Conservation (phyloP, 805 yeast genomes). For the Barnettozyma wickerhamii region DNA sequence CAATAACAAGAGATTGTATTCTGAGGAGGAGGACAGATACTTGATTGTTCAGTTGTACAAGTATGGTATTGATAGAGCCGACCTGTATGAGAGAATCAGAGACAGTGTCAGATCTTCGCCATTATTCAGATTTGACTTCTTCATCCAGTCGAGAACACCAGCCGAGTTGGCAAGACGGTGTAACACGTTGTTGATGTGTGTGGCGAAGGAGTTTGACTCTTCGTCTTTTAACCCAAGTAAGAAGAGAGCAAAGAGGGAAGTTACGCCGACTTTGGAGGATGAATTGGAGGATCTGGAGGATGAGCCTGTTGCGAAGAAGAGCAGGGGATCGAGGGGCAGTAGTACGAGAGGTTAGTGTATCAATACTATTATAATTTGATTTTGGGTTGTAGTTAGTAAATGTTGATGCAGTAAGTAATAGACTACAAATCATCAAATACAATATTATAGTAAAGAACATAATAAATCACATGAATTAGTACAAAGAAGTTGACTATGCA, state of each 20-base stretch:
- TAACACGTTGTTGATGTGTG: constrained; percentile 66
- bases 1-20: constrained; percentile 60
- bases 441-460: too few species aligned
- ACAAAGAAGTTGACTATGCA: too few species aligned
- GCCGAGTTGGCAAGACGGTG: constrained; percentile 81
- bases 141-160: constrained; percentile 73
- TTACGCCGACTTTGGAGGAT: constrained; percentile 1
- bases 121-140: constrained; percentile 82
- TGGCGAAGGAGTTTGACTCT: constrained; percentile 64
- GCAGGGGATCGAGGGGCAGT: background rate
- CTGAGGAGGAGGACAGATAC: constrained; percentile 90
- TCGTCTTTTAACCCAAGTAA: constrained; percentile 11
- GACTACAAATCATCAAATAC: too few species aligned
- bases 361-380: too few species aligned
- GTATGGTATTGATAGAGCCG: constrained; percentile 75
- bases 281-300: constrained; percentile 7
- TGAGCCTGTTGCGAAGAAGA: constrained; percentile 3
- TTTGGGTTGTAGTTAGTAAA: too few species aligned
- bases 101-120: constrained; percentile 72
- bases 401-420: too few species aligned
- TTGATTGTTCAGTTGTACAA: constrained; percentile 73
- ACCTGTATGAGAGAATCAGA: constrained; percentile 72
- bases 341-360: too few species aligned
- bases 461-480: too few species aligned
- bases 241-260: constrained; percentile 5